phyloP scores from a whole-genome alignment of 129 eudicot genomes.

The Arctium lappa region DNA sequence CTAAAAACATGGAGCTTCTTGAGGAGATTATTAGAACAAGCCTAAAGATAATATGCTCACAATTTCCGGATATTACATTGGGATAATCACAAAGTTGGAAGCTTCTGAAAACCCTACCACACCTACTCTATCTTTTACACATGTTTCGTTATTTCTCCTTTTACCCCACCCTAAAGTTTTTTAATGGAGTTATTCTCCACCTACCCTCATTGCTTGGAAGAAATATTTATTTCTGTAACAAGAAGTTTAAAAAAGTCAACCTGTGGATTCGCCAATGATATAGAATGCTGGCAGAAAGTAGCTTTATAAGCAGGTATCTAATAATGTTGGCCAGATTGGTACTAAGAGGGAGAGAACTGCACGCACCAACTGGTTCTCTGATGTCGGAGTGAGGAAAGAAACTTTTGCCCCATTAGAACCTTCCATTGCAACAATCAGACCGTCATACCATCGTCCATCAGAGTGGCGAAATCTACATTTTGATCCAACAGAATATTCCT shows the following conservation, averaged over 20 bases:
- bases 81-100: not conserved
- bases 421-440: conserved; percentile 64
- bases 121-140: not conserved
- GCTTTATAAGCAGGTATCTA: conserved; percentile 6
- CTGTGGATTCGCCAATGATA: not conserved
- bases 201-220: not conserved
- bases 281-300: not conserved
- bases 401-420: conserved; percentile 61
- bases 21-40: not conserved
- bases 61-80: not conserved
- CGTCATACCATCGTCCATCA: conserved; percentile 90
- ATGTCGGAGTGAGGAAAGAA: conserved; percentile 78
- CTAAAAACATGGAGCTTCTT: not conserved
- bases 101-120: not conserved
- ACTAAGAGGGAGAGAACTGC: conserved; percentile 5
- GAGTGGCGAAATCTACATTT: conserved; percentile 92
- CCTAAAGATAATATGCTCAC: not conserved
- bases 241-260: not conserved
- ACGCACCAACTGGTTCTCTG: conserved; percentile 85
- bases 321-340: conserved; percentile 1
- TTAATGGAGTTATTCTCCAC: not conserved
- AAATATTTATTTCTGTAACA: not conserved
- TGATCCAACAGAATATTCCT: conserved; percentile 71
- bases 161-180: not conserved
- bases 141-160: not conserved